These are phyloP conservation scores for Grosmannia clavigera DNA, from an alignment of 2,329 filamentous ascomycete genomes.

Conservation along the genomic window DNA sequence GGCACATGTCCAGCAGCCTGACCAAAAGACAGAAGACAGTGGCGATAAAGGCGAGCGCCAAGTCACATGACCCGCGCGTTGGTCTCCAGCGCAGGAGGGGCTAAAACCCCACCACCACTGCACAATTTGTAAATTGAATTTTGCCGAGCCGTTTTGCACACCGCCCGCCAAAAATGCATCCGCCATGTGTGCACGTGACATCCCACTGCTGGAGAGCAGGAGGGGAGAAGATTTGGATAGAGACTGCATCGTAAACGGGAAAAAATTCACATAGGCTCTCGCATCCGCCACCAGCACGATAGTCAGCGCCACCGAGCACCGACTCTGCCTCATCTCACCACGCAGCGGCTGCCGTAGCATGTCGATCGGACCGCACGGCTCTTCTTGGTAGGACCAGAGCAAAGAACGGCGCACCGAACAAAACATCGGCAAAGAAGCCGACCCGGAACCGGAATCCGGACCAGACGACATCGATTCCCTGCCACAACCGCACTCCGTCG, in stretches of 20 bases:
- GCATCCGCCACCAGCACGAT: neutral
- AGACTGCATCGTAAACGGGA: neutral
- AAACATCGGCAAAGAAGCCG: neutral
- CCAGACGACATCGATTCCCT: neutral
- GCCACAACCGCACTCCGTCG: neutral
- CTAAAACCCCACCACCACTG: constrained; percentile 1
- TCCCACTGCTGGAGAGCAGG: neutral
- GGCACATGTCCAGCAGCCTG: neutral
- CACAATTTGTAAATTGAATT: constrained; percentile 1
- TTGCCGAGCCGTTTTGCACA: neutral
- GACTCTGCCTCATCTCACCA: neutral
- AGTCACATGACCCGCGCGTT: neutral
- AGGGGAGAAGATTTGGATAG: neutral
- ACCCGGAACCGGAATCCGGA: neutral
- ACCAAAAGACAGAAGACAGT: no score
- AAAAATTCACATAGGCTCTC: constrained; percentile 1
- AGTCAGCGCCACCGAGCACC: neutral
- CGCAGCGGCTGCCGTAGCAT: neutral
- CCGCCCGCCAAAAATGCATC: neutral
- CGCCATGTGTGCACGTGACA: neutral
- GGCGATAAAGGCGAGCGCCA: neutral
- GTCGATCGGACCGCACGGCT: neutral
- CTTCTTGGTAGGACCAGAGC: constrained; percentile 4
- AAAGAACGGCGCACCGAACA: neutral
- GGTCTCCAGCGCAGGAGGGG: neutral